Base-by-base conservation (phyloP, 805 yeast genomes). In the Jamesozyma piceae region DNA sequence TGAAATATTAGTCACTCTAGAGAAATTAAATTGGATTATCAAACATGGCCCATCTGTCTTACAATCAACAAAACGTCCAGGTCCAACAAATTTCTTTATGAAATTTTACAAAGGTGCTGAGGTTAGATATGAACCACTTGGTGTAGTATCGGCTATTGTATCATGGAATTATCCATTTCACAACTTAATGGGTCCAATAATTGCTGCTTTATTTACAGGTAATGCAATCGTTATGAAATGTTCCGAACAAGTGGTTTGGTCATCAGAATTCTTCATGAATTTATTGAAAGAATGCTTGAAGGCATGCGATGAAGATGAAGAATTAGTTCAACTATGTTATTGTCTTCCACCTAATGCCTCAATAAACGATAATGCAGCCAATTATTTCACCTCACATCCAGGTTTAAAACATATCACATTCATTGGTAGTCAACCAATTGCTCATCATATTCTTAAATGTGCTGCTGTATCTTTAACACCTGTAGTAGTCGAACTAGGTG, bases 141-240 rank as follows among this genome's bases (percentile, higher is more conserved):
- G 81, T 13, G 86, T 83, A 11, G 90, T 90, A 21, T 75, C 94
- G 6, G 95, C 97, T 0, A 69, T 92, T 46, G 86, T 92, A 1
- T 85, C 95, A 3, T 92, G 99, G 99, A 92, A 92, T 58, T 92
- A 92, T 60, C 98, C 99, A 0, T 80, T 92, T 63, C 98, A 92
- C 61, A 92, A 92, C 62, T 67, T 89, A 40, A 65, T 92, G 71
- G 97, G 97, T 2, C 98, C 98, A 1, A 71, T 92, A 2, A 78
- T 89, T 43, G 94, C 97, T 2, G 77, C 90, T 1, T 62, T 92
- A 21, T 86, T 89, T 58, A 78, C 95, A 4, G 99, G 98, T 4
- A 90, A 92, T 57, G 88, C 89, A 5, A 80, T 88, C 36, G 81
- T 92, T 9, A 78, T 92, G 42, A 92, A 92, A 61, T 90, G 98